These are phyloP conservation scores for Cladochytrium replicatum DNA, from an alignment of 192 early-diverging fungal genomes.

Conservation along the genomic window DNA sequence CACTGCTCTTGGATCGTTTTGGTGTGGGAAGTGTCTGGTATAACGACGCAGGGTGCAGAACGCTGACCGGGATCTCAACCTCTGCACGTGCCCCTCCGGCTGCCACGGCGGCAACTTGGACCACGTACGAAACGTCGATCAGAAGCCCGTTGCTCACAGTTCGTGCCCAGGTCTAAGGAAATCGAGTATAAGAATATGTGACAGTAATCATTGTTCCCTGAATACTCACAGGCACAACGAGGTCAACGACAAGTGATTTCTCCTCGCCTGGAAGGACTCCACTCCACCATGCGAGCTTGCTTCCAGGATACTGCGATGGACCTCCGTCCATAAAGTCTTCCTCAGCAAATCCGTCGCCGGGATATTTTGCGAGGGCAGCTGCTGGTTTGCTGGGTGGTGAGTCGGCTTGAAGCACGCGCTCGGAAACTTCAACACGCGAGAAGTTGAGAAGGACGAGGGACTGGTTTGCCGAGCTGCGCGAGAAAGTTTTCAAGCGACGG, in stretches of 20 bases:
- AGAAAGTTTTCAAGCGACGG: constrained; percentile 35
- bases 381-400: not conserved
- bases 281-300: constrained; percentile 15
- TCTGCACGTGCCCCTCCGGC: not conserved
- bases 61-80: constrained; percentile 34
- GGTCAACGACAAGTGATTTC: constrained; percentile 14
- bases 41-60: constrained; percentile 32
- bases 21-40: constrained; percentile 11
- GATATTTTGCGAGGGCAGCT: not conserved
- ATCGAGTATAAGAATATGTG: no score
- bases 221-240: constrained; percentile 32
- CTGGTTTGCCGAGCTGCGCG: constrained; percentile 1
- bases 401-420: constrained; percentile 5
- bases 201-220: no score
- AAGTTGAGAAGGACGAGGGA: constrained; percentile 27
- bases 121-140: constrained; percentile 35
- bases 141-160: constrained; percentile 22
- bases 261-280: constrained; percentile 23
- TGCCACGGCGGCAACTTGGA: constrained; percentile 28
- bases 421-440: constrained; percentile 15
- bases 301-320: not conserved
- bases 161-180: no score
- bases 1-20: constrained; percentile 1
- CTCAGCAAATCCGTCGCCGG: constrained; percentile 12
- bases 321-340: not conserved